phyloP scores from a whole-genome alignment of 2,329 filamentous ascomycete species.

The Colletotrichum nymphaeae region DNA sequence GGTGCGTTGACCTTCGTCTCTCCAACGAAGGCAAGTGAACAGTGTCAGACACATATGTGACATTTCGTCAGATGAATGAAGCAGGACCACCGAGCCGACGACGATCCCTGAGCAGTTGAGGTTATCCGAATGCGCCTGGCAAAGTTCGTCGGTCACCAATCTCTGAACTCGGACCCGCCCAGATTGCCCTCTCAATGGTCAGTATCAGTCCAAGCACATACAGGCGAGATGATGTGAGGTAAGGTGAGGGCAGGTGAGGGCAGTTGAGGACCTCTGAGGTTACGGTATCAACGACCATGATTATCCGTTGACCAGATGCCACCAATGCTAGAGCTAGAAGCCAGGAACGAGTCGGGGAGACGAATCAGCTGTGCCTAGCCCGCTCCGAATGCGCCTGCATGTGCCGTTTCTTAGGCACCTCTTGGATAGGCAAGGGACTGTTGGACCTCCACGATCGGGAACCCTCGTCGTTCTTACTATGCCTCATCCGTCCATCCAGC shows the following conservation, averaged over 20 bases:
- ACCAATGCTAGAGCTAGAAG: background rate
- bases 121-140: conserved; percentile 15
- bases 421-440: background rate
- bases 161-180: background rate
- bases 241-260: too few species aligned
- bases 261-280: background rate
- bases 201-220: background rate
- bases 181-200: background rate
- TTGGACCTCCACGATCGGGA: conserved; percentile 18
- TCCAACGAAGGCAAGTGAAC: background rate
- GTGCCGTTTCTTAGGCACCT: background rate
- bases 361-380: background rate
- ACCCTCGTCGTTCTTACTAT: conserved; percentile 15
- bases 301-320: background rate
- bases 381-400: background rate
- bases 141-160: background rate
- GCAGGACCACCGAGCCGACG: background rate
- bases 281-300: background rate
- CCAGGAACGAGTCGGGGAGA: background rate
- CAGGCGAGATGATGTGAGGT: too few species aligned
- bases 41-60: background rate
- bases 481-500: conserved; percentile 29
- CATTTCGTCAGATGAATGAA: conserved; percentile 1
- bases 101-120: background rate
- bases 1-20: conserved; percentile 2